Evolutionary conservation across 768 basidiomycete species (phyloP).

Genomic region (Tubosaeta sp.): DNA sequence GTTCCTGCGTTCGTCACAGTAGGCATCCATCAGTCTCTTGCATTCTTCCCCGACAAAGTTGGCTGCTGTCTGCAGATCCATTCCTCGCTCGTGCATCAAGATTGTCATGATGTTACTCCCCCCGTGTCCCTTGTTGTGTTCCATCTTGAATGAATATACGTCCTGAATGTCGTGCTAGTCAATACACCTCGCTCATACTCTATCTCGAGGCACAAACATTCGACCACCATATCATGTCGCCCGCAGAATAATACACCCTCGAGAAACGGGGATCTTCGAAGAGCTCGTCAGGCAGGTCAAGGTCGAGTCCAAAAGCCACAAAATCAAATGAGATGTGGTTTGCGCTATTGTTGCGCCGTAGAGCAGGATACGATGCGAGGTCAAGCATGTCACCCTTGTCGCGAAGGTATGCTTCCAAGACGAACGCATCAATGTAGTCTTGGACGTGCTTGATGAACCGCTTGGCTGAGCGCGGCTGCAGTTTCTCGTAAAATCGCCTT

Average conservation of each 20-base stretch:
- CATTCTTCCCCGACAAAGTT: conserved; percentile 54
- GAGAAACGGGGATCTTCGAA: conserved; percentile 53
- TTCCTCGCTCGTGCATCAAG: conserved; percentile 51
- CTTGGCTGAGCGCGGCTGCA: conserved; percentile 36
- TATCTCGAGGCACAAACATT: conserved; percentile 45
- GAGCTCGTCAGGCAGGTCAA: conserved; percentile 61
- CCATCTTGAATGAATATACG: conserved; percentile 70
- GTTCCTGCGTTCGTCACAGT: conserved; percentile 40
- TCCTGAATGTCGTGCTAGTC: conserved; percentile 39
- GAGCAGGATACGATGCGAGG: conserved; percentile 47
- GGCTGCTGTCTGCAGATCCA: conserved; percentile 55
- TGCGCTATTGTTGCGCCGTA: conserved; percentile 69
- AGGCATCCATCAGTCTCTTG: conserved; percentile 46
- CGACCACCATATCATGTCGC: conserved; percentile 66
- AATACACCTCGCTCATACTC: neutral
- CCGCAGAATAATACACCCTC: conserved; percentile 53
- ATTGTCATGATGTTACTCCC: conserved; percentile 70
- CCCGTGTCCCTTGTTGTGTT: conserved; percentile 58
- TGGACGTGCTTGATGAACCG: conserved; percentile 52
- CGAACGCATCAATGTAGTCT: conserved; percentile 55
- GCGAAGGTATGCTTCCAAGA: conserved; percentile 58
- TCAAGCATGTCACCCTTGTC: conserved; percentile 52
- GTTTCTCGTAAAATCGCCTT: conserved; percentile 38
- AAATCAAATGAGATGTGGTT: conserved; percentile 61
- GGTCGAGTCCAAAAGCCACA: conserved; percentile 55